Evolutionary conservation across 148 eudicot species (phyloP).

Genomic region (Fagopyrum homotropicum): DNA sequence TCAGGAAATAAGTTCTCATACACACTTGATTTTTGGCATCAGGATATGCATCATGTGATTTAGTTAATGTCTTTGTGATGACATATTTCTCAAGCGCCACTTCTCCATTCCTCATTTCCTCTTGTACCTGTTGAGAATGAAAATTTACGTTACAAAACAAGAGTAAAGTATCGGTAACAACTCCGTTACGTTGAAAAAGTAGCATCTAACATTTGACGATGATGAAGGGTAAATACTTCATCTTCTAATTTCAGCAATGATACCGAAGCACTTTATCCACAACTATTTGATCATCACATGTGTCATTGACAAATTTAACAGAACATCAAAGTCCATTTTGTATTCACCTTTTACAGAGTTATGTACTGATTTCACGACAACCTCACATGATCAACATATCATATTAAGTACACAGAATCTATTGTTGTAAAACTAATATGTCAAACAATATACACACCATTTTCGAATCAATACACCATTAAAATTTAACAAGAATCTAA

Average conservation of each 20-base stretch:
- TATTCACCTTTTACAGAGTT: constrained; percentile 63
- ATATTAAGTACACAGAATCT: too few species aligned
- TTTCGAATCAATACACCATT: too few species aligned
- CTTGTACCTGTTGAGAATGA: constrained; percentile 54
- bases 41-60: constrained; percentile 90
- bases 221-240: background rate
- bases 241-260: background rate
- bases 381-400: constrained; percentile 63
- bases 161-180: background rate
- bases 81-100: constrained; percentile 80
- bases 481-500: too few species aligned
- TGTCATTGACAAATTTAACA: background rate
- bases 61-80: constrained; percentile 84
- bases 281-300: background rate
- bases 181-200: background rate
- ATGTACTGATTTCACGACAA: constrained; percentile 93
- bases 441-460: too few species aligned
- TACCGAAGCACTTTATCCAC: background rate
- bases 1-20: constrained; percentile 5
- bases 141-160: background rate
- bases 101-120: constrained; percentile 87
- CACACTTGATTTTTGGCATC: constrained; percentile 93
- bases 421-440: too few species aligned
- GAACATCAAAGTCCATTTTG: background rate
- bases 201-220: background rate